phyloP scores from a whole-genome alignment of 2,329 filamentous ascomycete genomes.

The Didymella glomerata region DNA sequence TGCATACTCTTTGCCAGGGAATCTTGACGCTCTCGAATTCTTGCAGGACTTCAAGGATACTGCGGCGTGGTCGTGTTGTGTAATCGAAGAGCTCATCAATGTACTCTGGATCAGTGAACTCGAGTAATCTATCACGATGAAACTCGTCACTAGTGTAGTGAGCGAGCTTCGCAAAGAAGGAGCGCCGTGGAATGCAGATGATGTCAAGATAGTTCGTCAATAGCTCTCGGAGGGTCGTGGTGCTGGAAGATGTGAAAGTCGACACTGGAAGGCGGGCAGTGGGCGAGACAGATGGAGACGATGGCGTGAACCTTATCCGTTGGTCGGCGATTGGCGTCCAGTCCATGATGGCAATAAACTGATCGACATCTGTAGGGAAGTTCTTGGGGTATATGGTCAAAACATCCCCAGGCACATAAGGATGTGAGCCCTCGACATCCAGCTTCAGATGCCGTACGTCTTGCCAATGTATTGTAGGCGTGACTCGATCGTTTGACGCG shows the following conservation, averaged over 20 bases:
- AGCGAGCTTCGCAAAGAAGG: slow-evolving; percentile 81
- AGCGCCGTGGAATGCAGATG: slow-evolving; percentile 84
- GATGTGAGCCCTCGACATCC: slow-evolving; percentile 53
- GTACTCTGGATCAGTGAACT: slow-evolving; percentile 81
- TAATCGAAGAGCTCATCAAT: slow-evolving; percentile 97
- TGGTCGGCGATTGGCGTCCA: slow-evolving; percentile 79
- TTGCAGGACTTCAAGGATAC: slow-evolving; percentile 88
- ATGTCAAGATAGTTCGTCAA: slow-evolving; percentile 88
- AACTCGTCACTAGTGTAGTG: slow-evolving; percentile 75
- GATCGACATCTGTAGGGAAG: slow-evolving; percentile 79
- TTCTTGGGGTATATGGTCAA: slow-evolving; percentile 88
- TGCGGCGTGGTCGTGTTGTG: slow-evolving; percentile 86
- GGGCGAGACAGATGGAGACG: slow-evolving; percentile 42
- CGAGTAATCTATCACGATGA: slow-evolving; percentile 81
- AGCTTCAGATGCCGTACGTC: slow-evolving; percentile 86
- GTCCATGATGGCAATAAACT: slow-evolving; percentile 78
- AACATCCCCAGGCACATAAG: slow-evolving; percentile 77
- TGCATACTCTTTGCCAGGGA: slow-evolving; percentile 75
- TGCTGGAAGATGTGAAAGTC: slow-evolving; percentile 48
- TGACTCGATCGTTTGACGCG: slow-evolving; percentile 74
- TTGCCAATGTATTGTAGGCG: slow-evolving; percentile 83
- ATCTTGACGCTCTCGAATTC: slow-evolving; percentile 88
- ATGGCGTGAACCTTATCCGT: slow-evolving; percentile 64
- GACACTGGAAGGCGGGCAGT: slow-evolving; percentile 52
- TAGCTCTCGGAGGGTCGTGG: slow-evolving; percentile 74